Evolutionary conservation across 2,329 filamentous ascomycete species (phyloP).

Genomic region (Penicillium sp.): DNA sequence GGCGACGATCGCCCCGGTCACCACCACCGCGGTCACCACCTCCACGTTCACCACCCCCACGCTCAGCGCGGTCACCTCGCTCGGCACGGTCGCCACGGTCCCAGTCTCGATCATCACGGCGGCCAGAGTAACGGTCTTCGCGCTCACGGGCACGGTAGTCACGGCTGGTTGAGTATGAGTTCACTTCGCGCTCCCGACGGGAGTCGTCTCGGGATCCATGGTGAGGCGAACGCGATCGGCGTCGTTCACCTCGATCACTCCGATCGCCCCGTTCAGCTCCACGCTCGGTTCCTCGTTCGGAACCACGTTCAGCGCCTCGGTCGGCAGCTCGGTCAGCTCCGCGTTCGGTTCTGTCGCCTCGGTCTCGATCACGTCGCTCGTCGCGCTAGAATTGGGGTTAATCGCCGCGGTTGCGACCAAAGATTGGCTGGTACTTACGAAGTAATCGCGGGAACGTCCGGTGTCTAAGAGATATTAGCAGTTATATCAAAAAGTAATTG

Average conservation of each 20-base stretch:
- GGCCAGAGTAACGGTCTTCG: constrained; percentile 82
- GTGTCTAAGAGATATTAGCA: constrained; percentile 44
- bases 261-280: constrained; percentile 44
- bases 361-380: constrained; percentile 47
- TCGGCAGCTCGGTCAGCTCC: constrained; percentile 38
- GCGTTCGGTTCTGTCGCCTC: constrained; percentile 45
- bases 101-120: constrained; percentile 73
- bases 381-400: constrained; percentile 43
- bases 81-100: constrained; percentile 34
- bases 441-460: constrained; percentile 55
- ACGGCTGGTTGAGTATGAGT: constrained; percentile 89
- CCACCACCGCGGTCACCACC: constrained; percentile 2
- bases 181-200: constrained; percentile 72
- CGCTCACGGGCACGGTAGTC: constrained; percentile 91
- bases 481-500: constrained; percentile 11
- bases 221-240: constrained; percentile 85
- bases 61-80: constrained; percentile 17
- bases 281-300: constrained; percentile 43
- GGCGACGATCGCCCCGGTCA: constrained; percentile 58
- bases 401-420: constrained; percentile 14
- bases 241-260: constrained; percentile 58
- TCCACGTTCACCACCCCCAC: constrained; percentile 9
- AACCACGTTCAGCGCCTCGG: constrained; percentile 52
- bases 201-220: constrained; percentile 61
- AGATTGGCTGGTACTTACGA: constrained; percentile 43